Evolutionary conservation across 164 flowering plant genomes (phyloP), one percentile per base, ranked within the genome.

Genomic region (Nymphaea thermarum): DNA sequence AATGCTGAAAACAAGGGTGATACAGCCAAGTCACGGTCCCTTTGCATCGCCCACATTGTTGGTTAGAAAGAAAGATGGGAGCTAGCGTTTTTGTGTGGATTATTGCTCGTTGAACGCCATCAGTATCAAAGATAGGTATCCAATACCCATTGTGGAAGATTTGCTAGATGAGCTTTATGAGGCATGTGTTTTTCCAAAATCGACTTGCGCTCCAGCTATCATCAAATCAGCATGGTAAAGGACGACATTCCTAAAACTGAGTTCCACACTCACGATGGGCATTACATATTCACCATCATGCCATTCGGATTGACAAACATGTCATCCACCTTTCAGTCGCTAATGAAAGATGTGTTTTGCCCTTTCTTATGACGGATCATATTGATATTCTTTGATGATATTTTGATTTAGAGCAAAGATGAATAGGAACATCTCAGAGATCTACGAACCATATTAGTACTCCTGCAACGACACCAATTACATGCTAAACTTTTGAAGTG

Each of bases 41-140:
- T 68, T 6, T 42, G 61, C 66, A 5, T 62, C 43, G 6, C 71
- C 57, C 2, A n/a, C 47, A 4, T 8, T 68, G 3, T 36, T 68
- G 10, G 71, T 43, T 3, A 4, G 42, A 44, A n/a, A 25, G 41
- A 44, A 11, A 25, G 43, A 66, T 55, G 68, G 61, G 0, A 17
- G 43, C 6, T 41, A 61, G 68, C 14, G 61, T 6, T 17, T 66
- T 60, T 53, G 62, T 66, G 17, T 62, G 8, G 68, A 66, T 53
- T 51, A 66, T 36, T 6, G 44, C 0, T 41, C 68, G 8, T 43
- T 66, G 7, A 53, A 66, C 12, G 18, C 47, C 1, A 12, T 3
- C 17, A 45, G 2, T 4, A 15, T 18, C 3, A 66, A 36, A 10
- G 61, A 66, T 43, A 66, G 36, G 43, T 66, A 47, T 51, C 62